These are phyloP conservation scores for Neofusicoccum cordaticola DNA, from an alignment of 2,329 filamentous ascomycete species.

Conservation along the genomic window DNA sequence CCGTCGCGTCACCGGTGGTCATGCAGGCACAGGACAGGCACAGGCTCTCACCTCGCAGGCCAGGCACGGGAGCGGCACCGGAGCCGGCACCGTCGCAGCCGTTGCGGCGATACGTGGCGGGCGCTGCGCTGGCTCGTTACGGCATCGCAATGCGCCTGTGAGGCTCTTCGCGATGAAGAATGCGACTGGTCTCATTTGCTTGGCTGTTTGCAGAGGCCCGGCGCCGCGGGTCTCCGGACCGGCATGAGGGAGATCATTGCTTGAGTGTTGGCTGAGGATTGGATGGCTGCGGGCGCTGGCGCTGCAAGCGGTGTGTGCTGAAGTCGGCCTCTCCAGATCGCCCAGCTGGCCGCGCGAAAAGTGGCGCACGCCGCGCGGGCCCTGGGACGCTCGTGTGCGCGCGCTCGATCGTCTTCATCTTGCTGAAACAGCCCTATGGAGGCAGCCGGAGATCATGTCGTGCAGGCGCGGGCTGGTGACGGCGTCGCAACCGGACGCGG, in stretches of 20 bases:
- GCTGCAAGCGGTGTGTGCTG: slow-evolving; percentile 17
- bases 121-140: background rate
- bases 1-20: slow-evolving; percentile 6
- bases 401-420: slow-evolving; percentile 18
- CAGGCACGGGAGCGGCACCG: background rate
- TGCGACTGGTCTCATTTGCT: slow-evolving; percentile 12
- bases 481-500: slow-evolving; percentile 11
- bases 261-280: slow-evolving; percentile 4
- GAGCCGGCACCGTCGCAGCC: slow-evolving; percentile 8
- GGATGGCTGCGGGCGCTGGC: background rate
- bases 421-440: slow-evolving; percentile 18
- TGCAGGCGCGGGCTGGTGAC: slow-evolving; percentile 13
- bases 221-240: slow-evolving; percentile 10
- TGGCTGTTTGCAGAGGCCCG: slow-evolving; percentile 17
- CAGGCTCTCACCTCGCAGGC: background rate
- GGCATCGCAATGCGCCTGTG: slow-evolving; percentile 8
- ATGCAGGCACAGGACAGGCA: slow-evolving; percentile 5
- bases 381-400: slow-evolving; percentile 10
- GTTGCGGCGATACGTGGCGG: slow-evolving; percentile 10
- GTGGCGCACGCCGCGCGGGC: slow-evolving; percentile 9
- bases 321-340: slow-evolving; percentile 15
- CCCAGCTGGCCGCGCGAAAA: slow-evolving; percentile 14
- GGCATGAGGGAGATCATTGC: slow-evolving; percentile 15
- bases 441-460: slow-evolving; percentile 14
- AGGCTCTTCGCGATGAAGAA: slow-evolving; percentile 13